These are phyloP conservation scores for Blastobotrys petasosporus DNA, from an alignment of 1,139 yeast species.

Conservation along the genomic window DNA sequence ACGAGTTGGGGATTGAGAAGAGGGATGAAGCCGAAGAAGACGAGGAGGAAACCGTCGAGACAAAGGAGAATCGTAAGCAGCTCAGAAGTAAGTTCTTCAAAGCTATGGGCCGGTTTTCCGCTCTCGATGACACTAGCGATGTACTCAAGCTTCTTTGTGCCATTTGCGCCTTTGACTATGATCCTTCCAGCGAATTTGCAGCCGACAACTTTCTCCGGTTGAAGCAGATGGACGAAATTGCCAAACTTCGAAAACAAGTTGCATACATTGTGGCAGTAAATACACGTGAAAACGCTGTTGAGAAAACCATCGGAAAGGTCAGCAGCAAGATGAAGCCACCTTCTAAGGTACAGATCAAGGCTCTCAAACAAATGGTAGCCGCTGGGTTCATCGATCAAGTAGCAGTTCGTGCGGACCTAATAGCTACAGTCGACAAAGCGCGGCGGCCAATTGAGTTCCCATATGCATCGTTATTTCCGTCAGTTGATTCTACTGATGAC, in stretches of 20 bases:
- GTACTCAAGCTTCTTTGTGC: constrained; percentile 71
- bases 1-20: constrained; percentile 54
- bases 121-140: constrained; percentile 69
- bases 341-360: constrained; percentile 56
- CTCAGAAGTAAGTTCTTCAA: constrained; percentile 47
- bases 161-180: constrained; percentile 83
- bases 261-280: constrained; percentile 61
- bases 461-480: constrained; percentile 61
- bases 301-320: constrained; percentile 41
- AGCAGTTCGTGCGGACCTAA: constrained; percentile 73
- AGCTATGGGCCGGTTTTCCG: constrained; percentile 55
- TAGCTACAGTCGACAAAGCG: constrained; percentile 53
- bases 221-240: constrained; percentile 71
- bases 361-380: constrained; percentile 85
- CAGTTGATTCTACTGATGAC: constrained; percentile 29
- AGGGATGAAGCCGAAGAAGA: constrained; percentile 26
- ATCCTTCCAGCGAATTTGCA: constrained; percentile 42
- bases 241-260: constrained; percentile 73
- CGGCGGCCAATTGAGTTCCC: constrained; percentile 59
- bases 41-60: constrained; percentile 30
- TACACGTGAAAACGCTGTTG: constrained; percentile 51
- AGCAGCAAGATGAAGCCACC: constrained; percentile 64
- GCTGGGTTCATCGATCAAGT: constrained; percentile 92
- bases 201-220: constrained; percentile 53
- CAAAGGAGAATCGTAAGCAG: constrained; percentile 41